Percentiles rank a stretch among this genome's conserved stretches.
These are phyloP conservation scores for Acer negundo DNA, from an alignment of 345 rosid genomes.

Conservation along the genomic window DNA sequence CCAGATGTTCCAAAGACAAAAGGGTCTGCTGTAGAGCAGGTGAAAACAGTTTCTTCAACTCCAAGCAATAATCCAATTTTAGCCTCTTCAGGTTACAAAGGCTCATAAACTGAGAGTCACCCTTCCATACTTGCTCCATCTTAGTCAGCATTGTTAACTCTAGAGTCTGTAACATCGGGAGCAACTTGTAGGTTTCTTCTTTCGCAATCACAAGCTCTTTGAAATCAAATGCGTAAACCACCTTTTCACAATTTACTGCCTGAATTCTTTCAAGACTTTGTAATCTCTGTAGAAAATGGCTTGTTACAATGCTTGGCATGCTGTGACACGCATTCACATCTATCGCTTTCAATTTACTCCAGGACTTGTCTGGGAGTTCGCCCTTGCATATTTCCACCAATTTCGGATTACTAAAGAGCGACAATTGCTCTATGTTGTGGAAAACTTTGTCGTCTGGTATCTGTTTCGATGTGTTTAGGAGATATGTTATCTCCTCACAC, in stretches of 20 bases:
- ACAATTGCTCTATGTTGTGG: not conserved
- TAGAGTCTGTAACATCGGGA: not conserved
- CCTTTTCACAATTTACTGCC: not conserved
- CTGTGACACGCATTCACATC: not conserved
- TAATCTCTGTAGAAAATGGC: not conserved
- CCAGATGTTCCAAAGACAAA: not conserved
- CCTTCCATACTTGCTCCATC: not conserved
- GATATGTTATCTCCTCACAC: not conserved
- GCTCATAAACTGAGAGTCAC: not conserved
- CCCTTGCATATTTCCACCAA: not conserved
- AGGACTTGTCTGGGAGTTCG: not conserved
- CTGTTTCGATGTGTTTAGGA: not conserved
- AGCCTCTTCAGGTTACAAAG: not conserved
- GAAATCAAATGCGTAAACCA: not conserved
- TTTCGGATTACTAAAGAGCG: not conserved
- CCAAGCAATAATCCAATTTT: not conserved
- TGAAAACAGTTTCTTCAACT: not conserved
- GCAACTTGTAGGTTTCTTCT: not conserved
- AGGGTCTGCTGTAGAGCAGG: not conserved
- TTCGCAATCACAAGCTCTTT: not conserved
- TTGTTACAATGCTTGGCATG: not conserved
- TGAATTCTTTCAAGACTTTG: not conserved
- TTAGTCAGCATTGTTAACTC: not conserved
- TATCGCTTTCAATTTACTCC: not conserved
- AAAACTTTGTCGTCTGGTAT: not conserved